phyloP scores from a whole-genome alignment of 306 rosid genomes.

The Pueraria montana region DNA sequence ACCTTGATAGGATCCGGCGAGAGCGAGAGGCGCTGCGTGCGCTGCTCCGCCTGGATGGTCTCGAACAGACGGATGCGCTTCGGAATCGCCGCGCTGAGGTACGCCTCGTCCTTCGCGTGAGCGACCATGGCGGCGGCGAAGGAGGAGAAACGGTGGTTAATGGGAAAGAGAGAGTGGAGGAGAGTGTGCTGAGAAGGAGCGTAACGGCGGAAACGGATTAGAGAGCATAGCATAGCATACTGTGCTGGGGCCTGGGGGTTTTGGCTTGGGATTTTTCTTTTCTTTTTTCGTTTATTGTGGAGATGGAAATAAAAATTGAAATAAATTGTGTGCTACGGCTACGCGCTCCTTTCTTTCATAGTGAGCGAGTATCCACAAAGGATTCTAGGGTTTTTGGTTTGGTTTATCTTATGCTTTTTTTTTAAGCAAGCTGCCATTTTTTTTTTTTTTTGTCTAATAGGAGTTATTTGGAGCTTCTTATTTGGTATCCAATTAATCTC shows the following conservation, averaged over 20 bases:
- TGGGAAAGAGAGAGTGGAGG: not conserved
- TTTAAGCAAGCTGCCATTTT: too few species aligned
- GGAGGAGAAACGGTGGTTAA: slow-evolving; percentile 48
- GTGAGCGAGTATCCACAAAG: not conserved
- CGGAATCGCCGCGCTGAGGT: slow-evolving; percentile 63
- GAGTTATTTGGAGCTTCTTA: too few species aligned
- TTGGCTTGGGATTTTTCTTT: not conserved
- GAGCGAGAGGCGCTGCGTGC: slow-evolving; percentile 60
- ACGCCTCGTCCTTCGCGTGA: slow-evolving; percentile 75
- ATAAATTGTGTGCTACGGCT: not conserved
- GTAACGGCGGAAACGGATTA: slow-evolving; percentile 60
- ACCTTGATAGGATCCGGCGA: slow-evolving; percentile 87
- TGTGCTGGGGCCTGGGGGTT: not conserved
- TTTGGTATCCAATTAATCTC: too few species aligned
- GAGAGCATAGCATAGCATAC: slow-evolving; percentile 56
- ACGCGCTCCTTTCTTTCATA: not conserved
- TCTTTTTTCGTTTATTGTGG: not conserved
- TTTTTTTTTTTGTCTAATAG: too few species aligned
- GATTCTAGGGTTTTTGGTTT: slow-evolving; percentile 18
- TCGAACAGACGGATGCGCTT: slow-evolving; percentile 77
- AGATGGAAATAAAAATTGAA: not conserved
- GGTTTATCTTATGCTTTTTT: too few species aligned
- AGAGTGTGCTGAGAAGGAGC: slow-evolving; percentile 30
- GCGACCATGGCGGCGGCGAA: slow-evolving; percentile 56
- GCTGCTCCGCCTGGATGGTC: slow-evolving; percentile 60